Percentiles rank a stretch among this genome's conserved stretches.
phyloP scores from a whole-genome alignment of 371 early-diverging fungal species.

The Rhizopus microsporus region DNA sequence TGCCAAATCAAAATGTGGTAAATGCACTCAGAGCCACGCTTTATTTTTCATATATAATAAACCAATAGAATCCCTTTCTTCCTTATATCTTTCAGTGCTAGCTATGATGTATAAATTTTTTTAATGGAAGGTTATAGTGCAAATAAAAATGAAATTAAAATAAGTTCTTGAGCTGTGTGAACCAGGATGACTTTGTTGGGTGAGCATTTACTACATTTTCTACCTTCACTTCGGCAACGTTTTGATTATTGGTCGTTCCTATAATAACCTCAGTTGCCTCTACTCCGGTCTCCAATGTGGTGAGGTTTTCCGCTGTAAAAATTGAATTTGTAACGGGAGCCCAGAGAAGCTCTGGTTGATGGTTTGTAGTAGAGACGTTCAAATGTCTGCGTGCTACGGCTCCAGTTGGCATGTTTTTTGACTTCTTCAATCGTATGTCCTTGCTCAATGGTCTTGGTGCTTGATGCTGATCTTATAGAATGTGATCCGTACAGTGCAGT shows the following conservation, averaged over 20 bases:
- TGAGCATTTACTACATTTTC: constrained; percentile 5
- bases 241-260: constrained; percentile 11
- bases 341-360: background rate
- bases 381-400: background rate
- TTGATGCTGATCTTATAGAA: background rate
- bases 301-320: constrained; percentile 9
- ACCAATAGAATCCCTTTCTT: background rate
- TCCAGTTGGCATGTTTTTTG: constrained; percentile 13
- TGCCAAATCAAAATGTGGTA: constrained; percentile 13
- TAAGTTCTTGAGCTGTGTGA: constrained; percentile 1
- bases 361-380: background rate
- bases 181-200: constrained; percentile 1
- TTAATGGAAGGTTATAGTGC: too few species aligned
- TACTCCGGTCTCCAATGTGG: constrained; percentile 7
- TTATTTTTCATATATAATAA: background rate
- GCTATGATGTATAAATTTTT: too few species aligned
- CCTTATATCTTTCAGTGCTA: too few species aligned
- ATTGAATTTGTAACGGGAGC: constrained; percentile 7
- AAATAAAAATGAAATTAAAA: too few species aligned
- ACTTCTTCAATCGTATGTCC: background rate
- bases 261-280: constrained; percentile 7
- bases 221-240: constrained; percentile 8
- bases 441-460: constrained; percentile 1
- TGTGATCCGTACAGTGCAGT: background rate
- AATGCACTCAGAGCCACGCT: background rate